Conservation (phyloP, 345 rosid species). For the Citrus hindsii region DNA sequence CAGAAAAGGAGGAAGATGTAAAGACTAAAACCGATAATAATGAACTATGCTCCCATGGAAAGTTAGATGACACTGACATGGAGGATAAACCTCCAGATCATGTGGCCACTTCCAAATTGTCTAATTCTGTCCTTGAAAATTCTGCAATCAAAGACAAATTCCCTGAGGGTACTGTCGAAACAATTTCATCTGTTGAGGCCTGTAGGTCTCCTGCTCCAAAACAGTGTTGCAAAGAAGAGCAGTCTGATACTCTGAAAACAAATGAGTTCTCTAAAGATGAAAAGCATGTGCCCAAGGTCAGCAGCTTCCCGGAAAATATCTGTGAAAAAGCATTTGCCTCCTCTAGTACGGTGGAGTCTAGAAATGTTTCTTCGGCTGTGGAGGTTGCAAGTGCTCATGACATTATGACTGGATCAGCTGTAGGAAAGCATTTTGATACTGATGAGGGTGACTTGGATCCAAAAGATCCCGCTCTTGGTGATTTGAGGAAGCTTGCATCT, state of each 20-base stretch:
- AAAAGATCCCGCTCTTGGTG: conserved; percentile 20
- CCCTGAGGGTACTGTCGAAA: conserved; percentile 18
- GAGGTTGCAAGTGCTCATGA: conserved; percentile 31
- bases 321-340: conserved; percentile 38
- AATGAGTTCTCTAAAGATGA: conserved; percentile 28
- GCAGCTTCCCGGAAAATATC: conserved; percentile 18
- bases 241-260: conserved; percentile 31
- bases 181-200: conserved; percentile 28
- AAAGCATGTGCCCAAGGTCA: conserved; percentile 24
- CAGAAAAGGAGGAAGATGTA: conserved; percentile 35
- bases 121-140: conserved; percentile 44
- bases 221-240: conserved; percentile 34
- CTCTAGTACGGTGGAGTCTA: conserved; percentile 37
- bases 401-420: conserved; percentile 15
- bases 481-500: conserved; percentile 26
- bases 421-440: conserved; percentile 38
- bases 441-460: conserved; percentile 19
- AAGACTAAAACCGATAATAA: conserved; percentile 28
- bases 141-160: conserved; percentile 33
- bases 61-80: conserved; percentile 20
- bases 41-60: conserved; percentile 20
- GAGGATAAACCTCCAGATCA: conserved; percentile 37
- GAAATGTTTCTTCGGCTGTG: conserved; percentile 33
- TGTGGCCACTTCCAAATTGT: conserved; percentile 21
- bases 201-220: conserved; percentile 27